Percentiles rank a stretch among this genome's conserved stretches.
These are phyloP conservation scores for Xylariaceae sp. DNA, from an alignment of 2,329 filamentous ascomycete genomes.

Conservation along the genomic window DNA sequence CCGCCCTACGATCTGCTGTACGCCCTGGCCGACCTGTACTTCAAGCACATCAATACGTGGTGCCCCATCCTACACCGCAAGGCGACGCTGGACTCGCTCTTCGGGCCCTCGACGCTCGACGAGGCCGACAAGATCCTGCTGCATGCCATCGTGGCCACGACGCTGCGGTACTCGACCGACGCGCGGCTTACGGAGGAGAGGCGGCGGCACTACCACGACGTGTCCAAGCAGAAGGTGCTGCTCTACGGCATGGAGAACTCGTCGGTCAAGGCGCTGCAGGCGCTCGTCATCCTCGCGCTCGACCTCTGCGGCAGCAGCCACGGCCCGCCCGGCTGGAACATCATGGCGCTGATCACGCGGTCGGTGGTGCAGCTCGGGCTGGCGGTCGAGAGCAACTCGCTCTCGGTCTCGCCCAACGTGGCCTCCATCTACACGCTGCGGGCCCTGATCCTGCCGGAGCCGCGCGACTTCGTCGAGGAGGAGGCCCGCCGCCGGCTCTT, in stretches of 20 bases:
- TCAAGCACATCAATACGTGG: conserved; percentile 75
- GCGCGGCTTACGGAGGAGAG: conserved; percentile 64
- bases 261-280: conserved; percentile 80
- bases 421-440: conserved; percentile 84
- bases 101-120: conserved; percentile 67
- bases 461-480: conserved; percentile 81
- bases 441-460: conserved; percentile 76
- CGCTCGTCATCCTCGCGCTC: conserved; percentile 76
- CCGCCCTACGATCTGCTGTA: conserved; percentile 70
- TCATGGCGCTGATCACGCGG: conserved; percentile 80
- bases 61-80: conserved; percentile 86
- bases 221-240: conserved; percentile 78
- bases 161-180: conserved; percentile 76
- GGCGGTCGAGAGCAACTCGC: conserved; percentile 73
- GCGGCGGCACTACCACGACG: conserved; percentile 66
- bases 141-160: conserved; percentile 84
- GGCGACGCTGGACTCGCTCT: conserved; percentile 72
- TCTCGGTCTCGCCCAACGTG: conserved; percentile 68
- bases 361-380: conserved; percentile 84
- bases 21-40: conserved; percentile 66
- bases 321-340: conserved; percentile 85
- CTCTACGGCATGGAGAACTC: conserved; percentile 85
- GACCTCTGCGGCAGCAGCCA: conserved; percentile 83
- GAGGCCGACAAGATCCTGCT: conserved; percentile 77
- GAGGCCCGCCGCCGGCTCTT: conserved; percentile 78